These are phyloP conservation scores for Panaeolus cyanescens DNA, from an alignment of 768 basidiomycete species.

Conservation along the genomic window DNA sequence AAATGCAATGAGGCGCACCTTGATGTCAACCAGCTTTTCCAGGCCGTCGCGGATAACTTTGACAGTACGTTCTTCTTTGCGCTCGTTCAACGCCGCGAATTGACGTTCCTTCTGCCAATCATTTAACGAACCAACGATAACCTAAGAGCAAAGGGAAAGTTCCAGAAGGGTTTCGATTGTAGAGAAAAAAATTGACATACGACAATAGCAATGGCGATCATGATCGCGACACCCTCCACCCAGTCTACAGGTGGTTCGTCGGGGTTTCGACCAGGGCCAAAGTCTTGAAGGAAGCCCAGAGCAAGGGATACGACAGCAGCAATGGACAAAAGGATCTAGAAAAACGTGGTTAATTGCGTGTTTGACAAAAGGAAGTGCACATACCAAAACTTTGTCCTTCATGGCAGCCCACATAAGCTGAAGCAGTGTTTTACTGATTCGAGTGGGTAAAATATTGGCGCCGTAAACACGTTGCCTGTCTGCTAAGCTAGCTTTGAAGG, in stretches of 20 bases:
- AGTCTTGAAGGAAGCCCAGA: slow-evolving; percentile 92
- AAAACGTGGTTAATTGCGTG: neutral
- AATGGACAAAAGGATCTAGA: slow-evolving; percentile 83
- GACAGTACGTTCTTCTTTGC: slow-evolving; percentile 92
- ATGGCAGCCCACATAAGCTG: slow-evolving; percentile 83
- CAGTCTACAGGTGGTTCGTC: slow-evolving; percentile 87
- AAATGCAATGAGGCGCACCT: slow-evolving; percentile 42
- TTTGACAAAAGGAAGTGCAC: slow-evolving; percentile 25
- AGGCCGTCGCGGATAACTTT: slow-evolving; percentile 77
- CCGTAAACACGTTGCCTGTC: slow-evolving; percentile 74
- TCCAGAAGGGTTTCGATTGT: neutral
- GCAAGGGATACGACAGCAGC: slow-evolving; percentile 93
- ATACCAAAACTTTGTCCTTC: slow-evolving; percentile 88
- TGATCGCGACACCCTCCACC: slow-evolving; percentile 92
- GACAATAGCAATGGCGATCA: slow-evolving; percentile 75
- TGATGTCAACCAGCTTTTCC: slow-evolving; percentile 79
- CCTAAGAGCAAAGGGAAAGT: slow-evolving; percentile 37
- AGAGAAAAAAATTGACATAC: slow-evolving; percentile 39
- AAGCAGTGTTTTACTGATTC: slow-evolving; percentile 69
- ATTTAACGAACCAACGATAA: slow-evolving; percentile 90
- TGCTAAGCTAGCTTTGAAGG: slow-evolving; percentile 47
- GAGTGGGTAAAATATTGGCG: slow-evolving; percentile 69
- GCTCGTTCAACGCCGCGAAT: slow-evolving; percentile 88
- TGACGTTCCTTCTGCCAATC: slow-evolving; percentile 99
- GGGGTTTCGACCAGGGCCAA: slow-evolving; percentile 64